These are phyloP conservation scores for Didymella arachidicola DNA, from an alignment of 2,329 filamentous ascomycete species.

Conservation along the genomic window DNA sequence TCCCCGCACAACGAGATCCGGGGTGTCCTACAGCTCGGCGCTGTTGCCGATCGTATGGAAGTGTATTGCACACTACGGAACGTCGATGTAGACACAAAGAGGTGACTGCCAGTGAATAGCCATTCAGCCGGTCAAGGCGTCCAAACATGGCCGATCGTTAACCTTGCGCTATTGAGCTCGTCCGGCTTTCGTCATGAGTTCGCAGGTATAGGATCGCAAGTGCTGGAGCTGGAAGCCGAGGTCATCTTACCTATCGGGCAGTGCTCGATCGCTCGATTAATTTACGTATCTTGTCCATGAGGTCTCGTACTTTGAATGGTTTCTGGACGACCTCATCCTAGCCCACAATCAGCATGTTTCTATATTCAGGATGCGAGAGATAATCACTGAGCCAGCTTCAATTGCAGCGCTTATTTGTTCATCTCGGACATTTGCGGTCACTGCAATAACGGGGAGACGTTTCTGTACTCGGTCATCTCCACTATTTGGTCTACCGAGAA, in stretches of 20 bases:
- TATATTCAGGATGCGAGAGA: neutral
- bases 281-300: conserved; percentile 38
- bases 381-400: conserved; percentile 4
- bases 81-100: neutral
- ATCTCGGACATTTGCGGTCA: conserved; percentile 38
- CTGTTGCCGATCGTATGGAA: neutral
- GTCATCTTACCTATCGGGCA: neutral
- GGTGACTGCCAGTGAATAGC: neutral
- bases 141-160: neutral
- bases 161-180: neutral
- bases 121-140: neutral
- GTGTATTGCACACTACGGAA: neutral
- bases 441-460: conserved; percentile 34
- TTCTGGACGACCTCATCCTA: conserved; percentile 45
- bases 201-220: neutral
- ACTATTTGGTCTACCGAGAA: conserved; percentile 27
- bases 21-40: neutral
- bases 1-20: neutral
- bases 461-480: conserved; percentile 22
- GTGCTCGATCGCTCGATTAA: neutral
- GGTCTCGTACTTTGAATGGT: conserved; percentile 44
- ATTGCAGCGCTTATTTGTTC: conserved; percentile 6
- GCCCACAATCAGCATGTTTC: neutral
- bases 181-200: neutral
- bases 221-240: neutral